phyloP scores from a whole-genome alignment of 768 basidiomycete species.

The Pleurotus platypus region DNA sequence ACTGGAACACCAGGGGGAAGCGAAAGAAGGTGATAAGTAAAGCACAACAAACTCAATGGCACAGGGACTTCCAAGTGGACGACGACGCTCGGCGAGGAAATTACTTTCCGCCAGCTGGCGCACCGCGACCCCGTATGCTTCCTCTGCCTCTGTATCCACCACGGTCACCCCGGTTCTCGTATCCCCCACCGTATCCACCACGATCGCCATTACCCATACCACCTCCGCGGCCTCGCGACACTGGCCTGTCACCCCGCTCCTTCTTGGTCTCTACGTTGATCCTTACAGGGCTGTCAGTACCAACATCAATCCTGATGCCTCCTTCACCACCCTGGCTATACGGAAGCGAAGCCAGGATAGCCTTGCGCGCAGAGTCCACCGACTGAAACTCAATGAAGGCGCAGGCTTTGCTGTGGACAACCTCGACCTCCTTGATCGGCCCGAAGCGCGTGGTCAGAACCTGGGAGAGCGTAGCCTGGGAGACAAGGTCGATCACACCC shows the following conservation, averaged over 20 bases:
- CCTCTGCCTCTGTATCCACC: constrained; percentile 23
- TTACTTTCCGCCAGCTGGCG: constrained; percentile 16
- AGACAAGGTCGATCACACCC: constrained; percentile 72
- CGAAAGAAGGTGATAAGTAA: neutral
- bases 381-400: constrained; percentile 89
- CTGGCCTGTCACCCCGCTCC: constrained; percentile 82
- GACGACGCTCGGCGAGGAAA: neutral
- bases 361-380: constrained; percentile 79
- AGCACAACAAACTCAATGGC: neutral
- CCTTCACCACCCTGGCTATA: constrained; percentile 79
- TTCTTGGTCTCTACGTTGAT: constrained; percentile 87
- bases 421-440: constrained; percentile 81
- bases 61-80: neutral
- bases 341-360: constrained; percentile 74
- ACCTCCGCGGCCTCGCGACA: constrained; percentile 58
- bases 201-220: constrained; percentile 52
- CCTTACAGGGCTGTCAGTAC: constrained; percentile 37
- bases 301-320: constrained; percentile 75
- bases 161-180: constrained; percentile 28
- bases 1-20: neutral
- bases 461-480: constrained; percentile 43
- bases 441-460: constrained; percentile 67
- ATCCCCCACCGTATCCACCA: constrained; percentile 37
- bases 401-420: constrained; percentile 84
- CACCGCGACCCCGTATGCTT: constrained; percentile 16